Evolutionary conservation across 495 filamentous ascomycete species (phyloP).

Genomic region (Penicillium steckii): DNA sequence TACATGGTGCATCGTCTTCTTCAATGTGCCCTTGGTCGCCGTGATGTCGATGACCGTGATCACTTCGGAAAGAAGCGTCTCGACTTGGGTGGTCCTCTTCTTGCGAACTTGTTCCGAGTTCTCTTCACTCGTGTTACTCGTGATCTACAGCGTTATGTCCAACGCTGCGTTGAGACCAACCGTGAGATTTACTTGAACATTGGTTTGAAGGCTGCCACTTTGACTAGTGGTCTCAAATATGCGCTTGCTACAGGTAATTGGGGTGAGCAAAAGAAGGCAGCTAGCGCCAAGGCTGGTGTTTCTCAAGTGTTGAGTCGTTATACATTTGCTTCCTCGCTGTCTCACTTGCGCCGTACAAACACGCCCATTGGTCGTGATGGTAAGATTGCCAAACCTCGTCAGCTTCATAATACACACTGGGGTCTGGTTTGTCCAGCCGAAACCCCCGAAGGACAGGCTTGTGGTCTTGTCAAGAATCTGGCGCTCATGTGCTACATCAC

Average conservation of each 20-base stretch:
- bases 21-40: conserved; percentile 84
- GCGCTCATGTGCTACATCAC: conserved; percentile 98
- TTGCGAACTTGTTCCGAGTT: conserved; percentile 88
- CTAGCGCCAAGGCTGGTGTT: conserved; percentile 89
- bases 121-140: conserved; percentile 83
- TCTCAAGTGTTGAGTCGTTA: conserved; percentile 98
- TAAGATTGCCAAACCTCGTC: conserved; percentile 96
- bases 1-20: conserved; percentile 98
- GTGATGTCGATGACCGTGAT: conserved; percentile 94
- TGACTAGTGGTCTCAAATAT: conserved; percentile 93
- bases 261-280: conserved; percentile 99
- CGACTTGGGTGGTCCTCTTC: conserved; percentile 89
- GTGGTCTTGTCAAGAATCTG: conserved; percentile 96
- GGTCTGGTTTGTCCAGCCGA: conserved; percentile 96
- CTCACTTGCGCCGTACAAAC: conserved; percentile 94
- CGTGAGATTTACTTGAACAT: conserved; percentile 85
- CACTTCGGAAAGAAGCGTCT: conserved; percentile 99
- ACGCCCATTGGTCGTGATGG: conserved; percentile 97
- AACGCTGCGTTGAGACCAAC: conserved; percentile 84
- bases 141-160: conserved; percentile 85
- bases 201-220: conserved; percentile 83
- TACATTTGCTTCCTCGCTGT: conserved; percentile 93
- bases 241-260: conserved; percentile 98
- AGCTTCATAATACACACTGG: conserved; percentile 99
- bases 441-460: conserved; percentile 97